Evolutionary conservation across 768 basidiomycete genomes (phyloP), one percentile per base, ranked within the genome.

Genomic region (Pulveroboletus sp.): DNA sequence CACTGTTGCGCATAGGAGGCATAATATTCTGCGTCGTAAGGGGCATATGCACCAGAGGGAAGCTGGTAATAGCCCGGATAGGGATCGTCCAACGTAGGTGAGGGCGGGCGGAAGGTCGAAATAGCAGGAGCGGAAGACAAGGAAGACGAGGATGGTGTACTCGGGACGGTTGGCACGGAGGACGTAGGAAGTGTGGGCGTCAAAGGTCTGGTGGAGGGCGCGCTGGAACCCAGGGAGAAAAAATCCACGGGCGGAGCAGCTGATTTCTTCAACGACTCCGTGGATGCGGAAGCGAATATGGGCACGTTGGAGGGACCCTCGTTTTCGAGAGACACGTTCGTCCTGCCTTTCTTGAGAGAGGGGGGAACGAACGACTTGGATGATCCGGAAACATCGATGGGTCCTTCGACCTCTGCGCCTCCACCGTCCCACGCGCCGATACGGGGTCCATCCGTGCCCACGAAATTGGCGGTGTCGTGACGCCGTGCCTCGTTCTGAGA

Each of bases 21-120:
- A 58, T 87, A 93, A 65, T 87, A 89, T 31, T 62, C 75, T 1
- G 79, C 67, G 45, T 93, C 88, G 60, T 92, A 76, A 0, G 83
- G 80, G 24, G 80, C 84, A 82, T 90, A 94, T 31, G 76, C 67
- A 15, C 91, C 91, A 7, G 87, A 85, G 0, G 91, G 89, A 17
- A 86, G 76, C 47, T 84, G 82, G 58, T 93, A 92, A 70, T 93
- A 93, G 6, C 91, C 91, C 1, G 91, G 91, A 65, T 91, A 90
- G 14, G 80, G 79, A 61, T 93, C 91, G 8, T 74, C 73, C 4
- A 80, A 78, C 6, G 82, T 84, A 1, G 91, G 90, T 46, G 84
- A 81, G 1, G 89, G 90, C 0, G 83, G 80, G 37, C 78, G 73
- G 56, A 84, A 90, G 39, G 79, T 80, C 6, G 84, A 77, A 10